Percentiles rank a stretch among this genome's conserved stretches.
Evolutionary conservation across 1,284 basidiomycete species (phyloP).

Genomic region (Ceratobasidium sp.): DNA sequence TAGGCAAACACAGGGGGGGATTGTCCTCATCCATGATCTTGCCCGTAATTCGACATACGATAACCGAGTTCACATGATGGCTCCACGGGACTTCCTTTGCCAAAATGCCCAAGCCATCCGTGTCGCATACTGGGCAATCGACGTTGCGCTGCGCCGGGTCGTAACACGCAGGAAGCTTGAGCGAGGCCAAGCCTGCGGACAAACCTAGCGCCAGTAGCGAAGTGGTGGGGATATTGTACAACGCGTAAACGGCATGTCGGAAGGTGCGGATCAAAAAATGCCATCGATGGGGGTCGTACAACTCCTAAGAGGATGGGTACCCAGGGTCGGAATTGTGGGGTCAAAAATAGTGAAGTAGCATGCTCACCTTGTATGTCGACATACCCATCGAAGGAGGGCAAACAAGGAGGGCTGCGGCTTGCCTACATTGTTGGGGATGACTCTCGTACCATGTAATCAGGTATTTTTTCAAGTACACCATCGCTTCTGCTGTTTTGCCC

Average conservation of each 20-base stretch:
- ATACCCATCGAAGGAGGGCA: constrained; percentile 59
- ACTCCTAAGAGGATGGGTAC: constrained; percentile 65
- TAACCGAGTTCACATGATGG: constrained; percentile 95
- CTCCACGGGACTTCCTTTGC: constrained; percentile 90
- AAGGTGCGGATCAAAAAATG: constrained; percentile 78
- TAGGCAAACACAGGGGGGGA: constrained; percentile 91
- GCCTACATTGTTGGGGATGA: constrained; percentile 80
- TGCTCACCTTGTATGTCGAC: constrained; percentile 41
- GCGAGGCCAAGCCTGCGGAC: constrained; percentile 87
- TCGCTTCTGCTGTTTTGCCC: constrained; percentile 80
- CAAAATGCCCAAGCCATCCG: constrained; percentile 76
- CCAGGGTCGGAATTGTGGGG: constrained; percentile 14
- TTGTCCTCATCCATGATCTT: constrained; percentile 96
- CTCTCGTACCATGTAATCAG: constrained; percentile 86
- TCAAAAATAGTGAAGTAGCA: not conserved
- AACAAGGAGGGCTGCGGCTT: constrained; percentile 82
- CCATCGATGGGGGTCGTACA: constrained; percentile 89
- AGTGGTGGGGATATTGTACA: constrained; percentile 88
- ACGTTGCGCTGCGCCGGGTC: constrained; percentile 66
- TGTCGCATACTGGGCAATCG: constrained; percentile 93
- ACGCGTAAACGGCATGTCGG: constrained; percentile 84
- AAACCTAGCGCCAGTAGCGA: constrained; percentile 88
- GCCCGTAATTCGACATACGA: constrained; percentile 91
- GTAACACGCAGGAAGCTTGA: constrained; percentile 87
- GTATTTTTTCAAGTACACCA: constrained; percentile 86